Base-by-base conservation (phyloP, 306 rosid species). In the Sophora flavescens region DNA sequence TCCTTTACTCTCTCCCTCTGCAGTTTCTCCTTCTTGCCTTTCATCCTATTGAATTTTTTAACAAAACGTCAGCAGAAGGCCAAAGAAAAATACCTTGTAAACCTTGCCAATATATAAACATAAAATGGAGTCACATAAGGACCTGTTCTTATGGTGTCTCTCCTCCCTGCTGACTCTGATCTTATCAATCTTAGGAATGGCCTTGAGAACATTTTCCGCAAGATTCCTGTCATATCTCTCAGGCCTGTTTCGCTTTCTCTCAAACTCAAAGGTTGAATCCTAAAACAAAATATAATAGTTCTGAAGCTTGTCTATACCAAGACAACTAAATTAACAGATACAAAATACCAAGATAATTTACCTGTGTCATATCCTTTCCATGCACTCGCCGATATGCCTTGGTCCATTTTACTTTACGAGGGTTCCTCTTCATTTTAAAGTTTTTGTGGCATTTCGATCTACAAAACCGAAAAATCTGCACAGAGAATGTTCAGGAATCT, bases 311-410 rank as follows among this genome's bases (percentile, higher is more conserved):
- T 41, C 53, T 33, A n/a, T 47, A 61, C 35, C 62, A 67, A 58
- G 22, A 28, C 48, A 47, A 10, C 3, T 5, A 16, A 48, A 44
- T 44, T n/a, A 52, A 15, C 30, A 11, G 16, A 70, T 16, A 50
- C 7, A n/a, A 2, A 44, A n/a, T 15, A 38, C 42, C 45, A 52
- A 51, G 13, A 74, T 17, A 57, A 65, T 41, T 47, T 65, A 94
- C 97, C 91, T 91, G 90, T 44, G 97, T 94, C 97, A 94, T 91
- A 82, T 91, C 96, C 91, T 91, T 94, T 81, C 96, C 97, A 77
- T 84, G 93, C 73, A 89, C 82, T 48, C 89, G 70, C 48, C 95
- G 84, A 76, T 87, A 90, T 33, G 98, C 97, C 86, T 91, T 91
- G 15, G 96, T 94, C 98, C 97, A 91, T 78, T 88, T 90, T 4